Conservation (phyloP, 768 basidiomycete genomes). For the Trametes punicea region DNA sequence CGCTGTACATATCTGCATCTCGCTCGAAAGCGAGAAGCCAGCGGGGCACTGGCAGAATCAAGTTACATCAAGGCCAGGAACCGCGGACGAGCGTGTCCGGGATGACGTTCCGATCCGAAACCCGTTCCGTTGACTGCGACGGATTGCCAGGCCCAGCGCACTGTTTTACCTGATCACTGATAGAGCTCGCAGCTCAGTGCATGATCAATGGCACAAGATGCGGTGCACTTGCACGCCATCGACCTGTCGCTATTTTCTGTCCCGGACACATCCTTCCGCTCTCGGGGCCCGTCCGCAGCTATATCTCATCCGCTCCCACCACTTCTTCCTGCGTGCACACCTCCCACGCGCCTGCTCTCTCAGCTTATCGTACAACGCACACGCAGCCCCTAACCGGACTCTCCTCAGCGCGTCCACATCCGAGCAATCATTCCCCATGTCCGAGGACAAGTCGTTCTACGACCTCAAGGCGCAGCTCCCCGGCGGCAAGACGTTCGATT, state of each 20-base stretch:
- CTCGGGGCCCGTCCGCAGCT: neutral
- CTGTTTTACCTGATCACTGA: no score
- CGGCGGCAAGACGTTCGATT: conserved; percentile 51
- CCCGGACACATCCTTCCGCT: neutral
- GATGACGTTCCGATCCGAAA: no score
- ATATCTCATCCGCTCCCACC: neutral
- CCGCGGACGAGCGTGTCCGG: no score
- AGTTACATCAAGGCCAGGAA: no score
- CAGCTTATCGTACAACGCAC: neutral
- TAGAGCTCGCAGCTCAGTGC: no score
- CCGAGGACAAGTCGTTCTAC: conserved; percentile 46
- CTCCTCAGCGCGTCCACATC: neutral
- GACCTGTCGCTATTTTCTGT: neutral
- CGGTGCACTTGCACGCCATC: neutral
- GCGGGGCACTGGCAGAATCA: no score
- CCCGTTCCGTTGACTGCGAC: no score
- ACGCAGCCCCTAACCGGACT: neutral
- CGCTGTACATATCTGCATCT: no score
- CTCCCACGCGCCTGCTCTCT: neutral
- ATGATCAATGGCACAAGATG: neutral
- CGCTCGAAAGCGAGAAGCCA: no score
- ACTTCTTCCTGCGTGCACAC: neutral
- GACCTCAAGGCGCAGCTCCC: conserved; percentile 66
- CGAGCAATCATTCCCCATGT: conserved; percentile 11
- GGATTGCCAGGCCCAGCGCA: no score